Base-by-base conservation (phyloP, 2,329 filamentous ascomycete species). In the Trichophyton benhamiae region DNA sequence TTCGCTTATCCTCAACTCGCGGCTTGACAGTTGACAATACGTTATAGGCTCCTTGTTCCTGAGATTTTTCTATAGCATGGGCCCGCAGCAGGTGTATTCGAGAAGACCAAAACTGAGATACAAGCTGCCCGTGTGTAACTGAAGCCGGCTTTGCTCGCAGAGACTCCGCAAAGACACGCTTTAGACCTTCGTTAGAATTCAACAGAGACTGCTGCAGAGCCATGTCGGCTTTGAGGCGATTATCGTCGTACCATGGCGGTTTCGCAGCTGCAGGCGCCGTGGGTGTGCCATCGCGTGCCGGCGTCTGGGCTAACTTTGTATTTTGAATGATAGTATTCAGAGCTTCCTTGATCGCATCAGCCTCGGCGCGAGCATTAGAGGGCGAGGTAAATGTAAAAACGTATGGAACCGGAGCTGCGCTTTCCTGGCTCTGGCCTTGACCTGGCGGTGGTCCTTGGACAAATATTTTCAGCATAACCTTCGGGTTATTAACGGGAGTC, bases 401-500 rank as follows among this genome's bases (percentile, higher is more conserved):
- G 71, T 95, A 89, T 60, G 85, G 83, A 53, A 86, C 82, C 17
- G 88, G 78, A 2, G 69, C 65, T 4, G 63, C 68, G 9, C 68
- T 67, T 2, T 71, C 67, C 15, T 69, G 63, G 25, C 41, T 53
- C 58, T 87, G 83, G 30, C 79, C 73, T 27, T 78, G 78, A 55
- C 78, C 77, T 36, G 83, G 75, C 33, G 83, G 75, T 48, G 33
- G 33, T 46, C 83, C 75, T 71, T 91, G 87, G 64, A 87, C 87
- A 67, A 96, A 89, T 61, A 99, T 87, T 74, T 94, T 96, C 63
- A 97, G 82, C 81, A 96, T 96, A 60, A 95, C 91, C 79, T 96
- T 96, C 17, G 90, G 79, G 41, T 84, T 86, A n/a, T 81, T 86
- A 63, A 90, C 89, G 11, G 94, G 91, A 0, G 94, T 97, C 73